Evolutionary conservation across 2,329 filamentous ascomycete genomes (phyloP).

Genomic region (Pestalotiopsis sp.): DNA sequence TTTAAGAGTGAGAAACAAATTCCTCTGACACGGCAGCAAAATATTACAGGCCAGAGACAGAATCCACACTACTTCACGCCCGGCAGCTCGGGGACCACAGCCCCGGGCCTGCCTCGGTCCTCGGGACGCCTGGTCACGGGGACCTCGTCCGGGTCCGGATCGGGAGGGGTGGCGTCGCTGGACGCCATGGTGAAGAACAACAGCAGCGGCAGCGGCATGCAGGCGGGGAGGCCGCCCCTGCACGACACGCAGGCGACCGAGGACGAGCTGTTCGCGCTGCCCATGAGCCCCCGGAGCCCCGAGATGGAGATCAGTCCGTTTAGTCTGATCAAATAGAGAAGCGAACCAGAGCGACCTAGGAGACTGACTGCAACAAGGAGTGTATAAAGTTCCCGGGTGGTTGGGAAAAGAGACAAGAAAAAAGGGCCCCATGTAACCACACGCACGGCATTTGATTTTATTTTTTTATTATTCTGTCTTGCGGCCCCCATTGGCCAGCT

Average conservation of each 20-base stretch:
- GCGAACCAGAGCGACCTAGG: neutral
- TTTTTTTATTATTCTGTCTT: no score
- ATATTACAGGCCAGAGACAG: constrained; percentile 16
- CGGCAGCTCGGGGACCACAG: constrained; percentile 12
- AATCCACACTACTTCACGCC: constrained; percentile 15
- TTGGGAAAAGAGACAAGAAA: no score
- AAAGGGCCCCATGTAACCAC: no score
- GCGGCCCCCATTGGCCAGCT: no score
- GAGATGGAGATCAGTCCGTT: constrained; percentile 87
- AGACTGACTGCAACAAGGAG: neutral
- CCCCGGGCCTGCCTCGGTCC: neutral
- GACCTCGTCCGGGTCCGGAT: neutral
- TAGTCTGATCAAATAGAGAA: constrained; percentile 42
- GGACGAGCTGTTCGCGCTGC: constrained; percentile 84
- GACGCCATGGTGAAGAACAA: constrained; percentile 40
- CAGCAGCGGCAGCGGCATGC: constrained; percentile 21
- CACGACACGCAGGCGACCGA: constrained; percentile 54
- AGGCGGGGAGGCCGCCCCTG: constrained; percentile 20
- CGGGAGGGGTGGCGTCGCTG: constrained; percentile 33
- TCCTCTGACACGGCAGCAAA: neutral
- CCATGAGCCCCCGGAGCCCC: constrained; percentile 81
- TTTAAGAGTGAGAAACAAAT: neutral
- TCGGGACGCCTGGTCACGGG: constrained; percentile 3
- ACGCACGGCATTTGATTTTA: no score
- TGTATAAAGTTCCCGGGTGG: neutral